phyloP scores from a whole-genome alignment of 768 basidiomycete genomes.

The Russula lepida region DNA sequence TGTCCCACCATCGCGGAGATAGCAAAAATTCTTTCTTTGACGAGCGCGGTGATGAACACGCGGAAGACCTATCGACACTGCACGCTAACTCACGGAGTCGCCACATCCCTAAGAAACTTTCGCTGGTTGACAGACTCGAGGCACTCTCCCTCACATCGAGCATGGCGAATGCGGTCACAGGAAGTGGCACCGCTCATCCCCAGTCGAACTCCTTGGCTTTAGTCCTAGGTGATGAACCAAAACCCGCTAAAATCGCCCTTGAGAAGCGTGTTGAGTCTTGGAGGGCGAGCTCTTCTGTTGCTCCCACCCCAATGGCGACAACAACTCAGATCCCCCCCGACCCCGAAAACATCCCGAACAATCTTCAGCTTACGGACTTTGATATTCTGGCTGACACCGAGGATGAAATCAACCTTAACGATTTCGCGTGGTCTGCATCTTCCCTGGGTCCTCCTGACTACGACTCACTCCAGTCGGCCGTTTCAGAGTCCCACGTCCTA shows the following conservation, averaged over 20 bases:
- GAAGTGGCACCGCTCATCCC: constrained; percentile 13
- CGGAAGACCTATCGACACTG: constrained; percentile 20
- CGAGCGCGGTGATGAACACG: constrained; percentile 33
- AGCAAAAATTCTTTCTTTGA: constrained; percentile 42
- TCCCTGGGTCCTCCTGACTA: constrained; percentile 51
- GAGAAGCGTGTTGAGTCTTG: constrained; percentile 55
- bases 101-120: constrained; percentile 57
- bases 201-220: constrained; percentile 42
- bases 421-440: constrained; percentile 63
- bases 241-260: constrained; percentile 43
- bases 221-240: constrained; percentile 49
- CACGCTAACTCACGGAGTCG: constrained; percentile 30
- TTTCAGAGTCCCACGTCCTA: constrained; percentile 33
- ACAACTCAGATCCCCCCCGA: constrained; percentile 45
- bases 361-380: constrained; percentile 27
- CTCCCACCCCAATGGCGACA: constrained; percentile 40
- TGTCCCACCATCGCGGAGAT: constrained; percentile 46
- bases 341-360: constrained; percentile 44
- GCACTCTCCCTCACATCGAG: constrained; percentile 29
- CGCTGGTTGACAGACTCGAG: constrained; percentile 60
- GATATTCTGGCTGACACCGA: constrained; percentile 22
- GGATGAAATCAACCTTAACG: constrained; percentile 48
- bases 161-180: constrained; percentile 17
- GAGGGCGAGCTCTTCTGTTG: constrained; percentile 48
- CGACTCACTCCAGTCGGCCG: constrained; percentile 35